These are phyloP conservation scores for Luvunga scandens DNA, from an alignment of 345 rosid species.

Conservation along the genomic window DNA sequence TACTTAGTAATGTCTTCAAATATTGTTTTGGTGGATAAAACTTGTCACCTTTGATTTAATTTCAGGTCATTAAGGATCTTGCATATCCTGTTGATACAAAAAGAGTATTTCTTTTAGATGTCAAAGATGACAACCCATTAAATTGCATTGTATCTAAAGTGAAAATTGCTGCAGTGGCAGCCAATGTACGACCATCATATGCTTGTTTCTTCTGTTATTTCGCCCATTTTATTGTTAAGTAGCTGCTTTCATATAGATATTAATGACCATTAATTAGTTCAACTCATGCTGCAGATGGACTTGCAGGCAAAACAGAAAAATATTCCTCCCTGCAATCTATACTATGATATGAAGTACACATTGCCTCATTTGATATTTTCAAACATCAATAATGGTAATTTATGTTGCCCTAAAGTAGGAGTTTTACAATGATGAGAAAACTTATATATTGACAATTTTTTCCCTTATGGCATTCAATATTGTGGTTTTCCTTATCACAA, in stretches of 20 bases:
- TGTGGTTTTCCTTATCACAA: too few species aligned
- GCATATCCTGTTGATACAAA: slow-evolving; percentile 16
- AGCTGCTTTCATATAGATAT: neutral
- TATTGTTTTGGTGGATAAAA: neutral
- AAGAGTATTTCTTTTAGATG: slow-evolving; percentile 40
- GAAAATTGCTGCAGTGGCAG: slow-evolving; percentile 23
- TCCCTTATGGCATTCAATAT: too few species aligned
- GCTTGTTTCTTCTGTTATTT: neutral
- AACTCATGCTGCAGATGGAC: slow-evolving; percentile 12
- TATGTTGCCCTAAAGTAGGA: too few species aligned
- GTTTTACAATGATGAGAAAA: too few species aligned
- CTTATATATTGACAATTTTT: too few species aligned
- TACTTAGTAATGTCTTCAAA: neutral
- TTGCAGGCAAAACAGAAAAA: slow-evolving; percentile 19
- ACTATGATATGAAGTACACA: slow-evolving; percentile 37
- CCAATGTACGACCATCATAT: slow-evolving; percentile 22
- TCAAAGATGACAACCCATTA: slow-evolving; percentile 42
- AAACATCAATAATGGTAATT: slow-evolving; percentile 20
- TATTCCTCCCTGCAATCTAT: slow-evolving; percentile 26
- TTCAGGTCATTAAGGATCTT: slow-evolving; percentile 32
- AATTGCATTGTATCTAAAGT: slow-evolving; percentile 28
- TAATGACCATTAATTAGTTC: neutral
- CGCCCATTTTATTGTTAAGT: neutral
- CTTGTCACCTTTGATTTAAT: neutral
- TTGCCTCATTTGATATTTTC: slow-evolving; percentile 29